A percentile compares a stretch with the other conserved stretches of the same genome.
These are phyloP conservation scores for Pestalotiopsis sp. DNA, from an alignment of 2,329 filamentous ascomycete genomes.

Conservation along the genomic window DNA sequence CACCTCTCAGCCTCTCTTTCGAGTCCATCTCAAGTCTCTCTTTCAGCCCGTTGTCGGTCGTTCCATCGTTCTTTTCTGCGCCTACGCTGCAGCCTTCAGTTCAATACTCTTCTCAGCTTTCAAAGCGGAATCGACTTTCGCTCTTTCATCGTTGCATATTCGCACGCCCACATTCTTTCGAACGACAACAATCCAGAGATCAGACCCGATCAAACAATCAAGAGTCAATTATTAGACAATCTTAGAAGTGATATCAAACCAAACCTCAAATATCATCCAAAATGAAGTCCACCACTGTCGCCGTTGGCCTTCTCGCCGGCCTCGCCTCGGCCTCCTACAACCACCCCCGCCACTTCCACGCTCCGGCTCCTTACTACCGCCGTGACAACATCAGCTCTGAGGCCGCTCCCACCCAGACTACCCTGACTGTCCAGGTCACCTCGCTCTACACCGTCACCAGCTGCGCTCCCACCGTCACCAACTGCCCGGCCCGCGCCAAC, in stretches of 20 bases:
- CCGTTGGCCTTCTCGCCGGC: conserved; percentile 34
- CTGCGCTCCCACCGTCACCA: conserved; percentile 35
- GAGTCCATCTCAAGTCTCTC: conserved; percentile 26
- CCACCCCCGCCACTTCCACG: conserved; percentile 32
- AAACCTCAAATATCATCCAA: conserved; percentile 20
- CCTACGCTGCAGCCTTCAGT: conserved; percentile 30
- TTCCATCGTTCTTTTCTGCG: conserved; percentile 26
- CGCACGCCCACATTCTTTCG: conserved; percentile 34
- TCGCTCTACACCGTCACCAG: conserved; percentile 33
- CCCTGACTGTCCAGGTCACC: conserved; percentile 33
- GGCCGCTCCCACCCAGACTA: conserved; percentile 25
- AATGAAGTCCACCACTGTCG: conserved; percentile 37
- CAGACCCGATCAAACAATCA: conserved; percentile 20
- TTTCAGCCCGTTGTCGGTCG: conserved; percentile 31
- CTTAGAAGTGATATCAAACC: conserved; percentile 6
- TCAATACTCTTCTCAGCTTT: conserved; percentile 16
- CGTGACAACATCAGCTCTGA: conserved; percentile 27
- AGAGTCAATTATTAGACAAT: conserved; percentile 16
- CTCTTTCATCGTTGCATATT: conserved; percentile 29
- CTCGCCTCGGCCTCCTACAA: conserved; percentile 32
- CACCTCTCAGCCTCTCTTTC: conserved; percentile 13
- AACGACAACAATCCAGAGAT: conserved; percentile 30
- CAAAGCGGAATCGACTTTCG: conserved; percentile 38
- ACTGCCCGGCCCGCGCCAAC: conserved; percentile 33
- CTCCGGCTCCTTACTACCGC: conserved; percentile 23